Base-by-base conservation (phyloP, 73 alveolate genomes). In the Paraurostyla sp. region DNA sequence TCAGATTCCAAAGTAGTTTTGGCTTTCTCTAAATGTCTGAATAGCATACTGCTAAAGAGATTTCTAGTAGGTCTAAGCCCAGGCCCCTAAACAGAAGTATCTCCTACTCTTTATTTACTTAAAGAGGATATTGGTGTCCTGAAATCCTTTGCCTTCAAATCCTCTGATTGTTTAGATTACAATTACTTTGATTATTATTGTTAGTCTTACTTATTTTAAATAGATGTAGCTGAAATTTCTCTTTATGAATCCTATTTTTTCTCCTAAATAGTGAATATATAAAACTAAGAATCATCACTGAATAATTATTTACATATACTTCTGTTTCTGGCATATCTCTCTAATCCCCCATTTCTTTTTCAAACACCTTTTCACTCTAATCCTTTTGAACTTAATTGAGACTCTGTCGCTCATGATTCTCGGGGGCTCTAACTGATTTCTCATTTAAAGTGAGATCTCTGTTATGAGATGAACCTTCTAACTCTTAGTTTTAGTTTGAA, bases 111-210 rank as follows among this genome's bases (percentile, higher is more conserved):
- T 25, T 60, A 27, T 16, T 6, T 9, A 20, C 78, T 11, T 13
- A 54, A n/a, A n/a, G n/a, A n/a, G n/a, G n/a, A 54, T 54, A 6
- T 11, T 32, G 15, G 7, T 13, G 71, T 54, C 22, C 25, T 15
- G 35, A 22, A 18, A 7, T 20, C 9, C 50, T 11, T 60, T 29
- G 22, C 15, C 50, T 33, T 30, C 51, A 16, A 6, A 32, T 18
- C 7, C 32, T 60, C 78, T 60, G 78, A 60, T 60, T 60, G 45
- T 60, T 60, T 60, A 60, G 78, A 60, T 13, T 60, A 60, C 78
- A 27, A 60, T 60, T 60, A 60, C 78, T 60, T n/a, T n/a, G n/a
- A 60, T 60, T 7, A 60, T 60, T 60, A 50, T 29, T 60, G 6
- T 60, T 9, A 29, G 78, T 60, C 78, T 60, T 60, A 60, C 78